A percentile compares a stretch with the other conserved stretches of the same genome.
These are phyloP conservation scores for Rhypophila decipiens DNA, from an alignment of 495 filamentous ascomycete genomes.

Conservation along the genomic window DNA sequence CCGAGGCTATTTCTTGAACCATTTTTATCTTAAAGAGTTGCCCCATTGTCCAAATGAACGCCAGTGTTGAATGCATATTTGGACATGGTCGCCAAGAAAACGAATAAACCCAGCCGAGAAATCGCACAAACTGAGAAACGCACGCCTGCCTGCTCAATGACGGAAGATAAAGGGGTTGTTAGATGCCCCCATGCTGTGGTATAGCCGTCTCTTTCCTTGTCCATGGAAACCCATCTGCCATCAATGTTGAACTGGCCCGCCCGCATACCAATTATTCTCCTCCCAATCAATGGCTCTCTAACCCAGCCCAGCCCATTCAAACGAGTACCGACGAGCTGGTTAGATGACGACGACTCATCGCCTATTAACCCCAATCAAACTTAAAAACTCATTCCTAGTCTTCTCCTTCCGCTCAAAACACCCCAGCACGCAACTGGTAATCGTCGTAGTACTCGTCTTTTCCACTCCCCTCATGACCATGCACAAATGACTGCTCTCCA, in stretches of 20 bases:
- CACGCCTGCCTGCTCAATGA: not conserved
- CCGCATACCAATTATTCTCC: no score
- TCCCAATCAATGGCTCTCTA: no score
- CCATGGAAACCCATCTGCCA: no score
- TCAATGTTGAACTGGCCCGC: no score
- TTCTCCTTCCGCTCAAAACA: slow-evolving; percentile 88
- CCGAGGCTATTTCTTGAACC: not conserved
- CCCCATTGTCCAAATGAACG: slow-evolving; percentile 10
- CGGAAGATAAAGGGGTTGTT: slow-evolving; percentile 10
- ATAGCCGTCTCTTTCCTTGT: not conserved
- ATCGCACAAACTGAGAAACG: no score
- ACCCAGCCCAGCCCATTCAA: not conserved
- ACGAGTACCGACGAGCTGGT: not conserved
- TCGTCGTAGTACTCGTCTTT: slow-evolving; percentile 80
- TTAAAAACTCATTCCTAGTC: slow-evolving; percentile 91
- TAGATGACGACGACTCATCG: not conserved
- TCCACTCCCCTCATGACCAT: slow-evolving; percentile 96
- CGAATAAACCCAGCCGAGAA: no score
- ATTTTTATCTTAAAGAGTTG: not conserved
- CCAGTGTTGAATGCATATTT: slow-evolving; percentile 15
- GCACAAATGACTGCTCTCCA: slow-evolving; percentile 96
- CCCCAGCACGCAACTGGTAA: slow-evolving; percentile 93
- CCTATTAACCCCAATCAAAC: slow-evolving; percentile 58
- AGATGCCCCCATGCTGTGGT: slow-evolving; percentile 5
- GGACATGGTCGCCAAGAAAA: not conserved